phyloP scores from a whole-genome alignment of 768 basidiomycete genomes.

The Tylopilus balloui region DNA sequence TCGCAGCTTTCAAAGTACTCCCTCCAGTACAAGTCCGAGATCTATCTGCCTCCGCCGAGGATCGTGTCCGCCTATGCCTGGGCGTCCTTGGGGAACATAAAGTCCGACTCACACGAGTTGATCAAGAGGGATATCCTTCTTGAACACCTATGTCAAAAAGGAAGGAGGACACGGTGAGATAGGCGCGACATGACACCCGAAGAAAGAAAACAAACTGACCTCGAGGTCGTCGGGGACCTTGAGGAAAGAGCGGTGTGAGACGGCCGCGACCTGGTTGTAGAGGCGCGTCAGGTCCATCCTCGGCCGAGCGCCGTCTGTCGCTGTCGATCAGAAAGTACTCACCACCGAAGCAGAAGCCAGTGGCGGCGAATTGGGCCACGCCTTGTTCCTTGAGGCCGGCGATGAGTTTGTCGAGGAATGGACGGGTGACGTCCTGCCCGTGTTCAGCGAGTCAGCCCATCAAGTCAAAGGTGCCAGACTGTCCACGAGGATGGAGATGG shows the following conservation, averaged over 20 bases:
- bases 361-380: conserved; percentile 52
- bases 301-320: too few species aligned
- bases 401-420: conserved; percentile 52
- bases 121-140: conserved; percentile 53
- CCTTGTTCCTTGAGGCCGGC: conserved; percentile 54
- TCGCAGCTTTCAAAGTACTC: conserved; percentile 34
- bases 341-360: conserved; percentile 72
- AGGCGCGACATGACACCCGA: not conserved
- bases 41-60: conserved; percentile 43
- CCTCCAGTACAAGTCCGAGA: conserved; percentile 36
- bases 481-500: not conserved
- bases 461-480: conserved; percentile 23
- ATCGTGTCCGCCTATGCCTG: conserved; percentile 46
- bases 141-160: conserved; percentile 44
- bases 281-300: too few species aligned
- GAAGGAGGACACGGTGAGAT: not conserved
- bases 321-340: conserved; percentile 15
- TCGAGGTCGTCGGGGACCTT: conserved; percentile 47
- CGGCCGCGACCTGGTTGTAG: conserved; percentile 38
- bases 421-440: conserved; percentile 37
- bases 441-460: conserved; percentile 41
- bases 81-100: conserved; percentile 44
- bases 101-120: conserved; percentile 57
- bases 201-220: conserved; percentile 30
- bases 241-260: conserved; percentile 47